A percentile compares a stretch with the other conserved stretches of the same genome.
Conservation (phyloP, 306 rosid species). For the Astragalus glycyphyllos region DNA sequence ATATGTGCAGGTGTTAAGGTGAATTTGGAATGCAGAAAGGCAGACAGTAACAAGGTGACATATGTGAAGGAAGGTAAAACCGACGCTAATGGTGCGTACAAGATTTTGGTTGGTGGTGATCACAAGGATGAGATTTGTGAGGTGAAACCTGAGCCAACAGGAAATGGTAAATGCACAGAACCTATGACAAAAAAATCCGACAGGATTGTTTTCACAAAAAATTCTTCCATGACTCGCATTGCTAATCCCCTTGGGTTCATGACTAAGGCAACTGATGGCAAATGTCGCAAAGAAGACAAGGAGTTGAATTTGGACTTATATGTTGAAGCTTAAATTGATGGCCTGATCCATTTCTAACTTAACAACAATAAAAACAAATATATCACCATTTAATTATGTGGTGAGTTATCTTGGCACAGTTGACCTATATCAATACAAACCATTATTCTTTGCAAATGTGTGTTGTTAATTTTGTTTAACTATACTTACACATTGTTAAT, state of each 20-base stretch:
- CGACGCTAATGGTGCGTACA: conserved; percentile 43
- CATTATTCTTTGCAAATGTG: background rate
- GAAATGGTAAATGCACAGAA: background rate
- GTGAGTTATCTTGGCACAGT: background rate
- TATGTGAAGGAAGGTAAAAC: background rate
- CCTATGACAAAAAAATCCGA: conserved; percentile 27
- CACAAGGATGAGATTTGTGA: conserved; percentile 54
- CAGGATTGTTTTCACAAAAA: conserved; percentile 47
- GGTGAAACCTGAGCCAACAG: conserved; percentile 7
- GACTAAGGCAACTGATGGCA: conserved; percentile 18
- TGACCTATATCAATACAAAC: background rate
- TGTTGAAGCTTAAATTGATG: background rate
- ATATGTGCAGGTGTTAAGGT: conserved; percentile 45
- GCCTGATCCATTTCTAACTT: too few species aligned
- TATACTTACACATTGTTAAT: too few species aligned
- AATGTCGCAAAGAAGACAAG: conserved; percentile 29
- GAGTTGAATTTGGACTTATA: conserved; percentile 51
- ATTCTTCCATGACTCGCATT: conserved; percentile 41
- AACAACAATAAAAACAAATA: too few species aligned
- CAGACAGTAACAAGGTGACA: background rate
- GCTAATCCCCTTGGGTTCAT: conserved; percentile 69
- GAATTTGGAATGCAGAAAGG: conserved; percentile 38
- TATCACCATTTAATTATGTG: background rate
- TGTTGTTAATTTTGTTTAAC: conserved; percentile 4
- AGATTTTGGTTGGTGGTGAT: conserved; percentile 33